Conservation (phyloP, 805 yeast genomes). For the Kuraishia hungarica region DNA sequence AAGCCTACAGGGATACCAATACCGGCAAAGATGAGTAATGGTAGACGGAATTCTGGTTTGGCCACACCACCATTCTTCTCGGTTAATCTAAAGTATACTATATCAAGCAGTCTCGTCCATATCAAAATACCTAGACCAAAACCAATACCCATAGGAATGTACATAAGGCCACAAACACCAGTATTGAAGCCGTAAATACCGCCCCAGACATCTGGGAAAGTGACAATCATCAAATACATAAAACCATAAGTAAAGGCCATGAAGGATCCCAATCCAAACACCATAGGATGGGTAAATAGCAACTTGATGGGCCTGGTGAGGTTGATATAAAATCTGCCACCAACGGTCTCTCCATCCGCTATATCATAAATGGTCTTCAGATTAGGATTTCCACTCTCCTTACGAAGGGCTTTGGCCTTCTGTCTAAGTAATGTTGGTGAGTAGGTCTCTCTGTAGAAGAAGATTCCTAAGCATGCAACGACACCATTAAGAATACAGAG, state of each 20-base stretch:
- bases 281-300: conserved; percentile 52
- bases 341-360: conserved; percentile 36
- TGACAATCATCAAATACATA: conserved; percentile 52
- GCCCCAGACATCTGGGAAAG: conserved; percentile 48
- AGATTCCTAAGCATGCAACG: conserved; percentile 31
- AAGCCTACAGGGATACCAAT: conserved; percentile 50
- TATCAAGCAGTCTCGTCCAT: conserved; percentile 38
- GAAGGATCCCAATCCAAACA: conserved; percentile 51
- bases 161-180: conserved; percentile 52
- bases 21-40: conserved; percentile 40
- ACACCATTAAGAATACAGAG: conserved; percentile 46
- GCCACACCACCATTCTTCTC: conserved; percentile 40
- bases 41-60: conserved; percentile 55
- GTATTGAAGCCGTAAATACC: conserved; percentile 33
- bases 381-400: conserved; percentile 44
- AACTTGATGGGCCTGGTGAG: conserved; percentile 47
- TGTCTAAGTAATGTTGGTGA: conserved; percentile 40
- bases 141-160: conserved; percentile 49
- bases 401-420: conserved; percentile 39
- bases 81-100: conserved; percentile 26
- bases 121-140: conserved; percentile 37
- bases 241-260: conserved; percentile 63
- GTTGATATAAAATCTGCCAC: conserved; percentile 29
- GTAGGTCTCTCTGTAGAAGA: conserved; percentile 49
- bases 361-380: conserved; percentile 55